Base-by-base conservation (phyloP, 768 basidiomycete species). In the Filobasidium floriforme region DNA sequence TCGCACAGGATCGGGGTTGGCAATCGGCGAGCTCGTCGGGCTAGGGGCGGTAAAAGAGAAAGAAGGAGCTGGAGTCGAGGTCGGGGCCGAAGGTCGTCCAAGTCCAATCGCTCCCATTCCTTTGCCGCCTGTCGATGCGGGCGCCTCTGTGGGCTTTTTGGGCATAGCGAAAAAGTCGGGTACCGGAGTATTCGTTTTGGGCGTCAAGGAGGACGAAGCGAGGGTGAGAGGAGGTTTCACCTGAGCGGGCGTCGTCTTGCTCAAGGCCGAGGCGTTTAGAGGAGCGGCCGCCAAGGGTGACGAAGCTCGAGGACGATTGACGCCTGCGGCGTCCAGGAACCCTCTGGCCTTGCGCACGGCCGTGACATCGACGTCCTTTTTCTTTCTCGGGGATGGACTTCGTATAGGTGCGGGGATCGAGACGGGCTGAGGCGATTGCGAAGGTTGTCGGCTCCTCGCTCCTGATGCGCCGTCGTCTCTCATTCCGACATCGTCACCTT, bases 161-260 rank as follows among this genome's bases (percentile, higher is more conserved):
- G 54, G 54, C 54, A 57, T 57, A n/a, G 54, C 54, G 29, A 57
- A 57, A 57, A 57, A 57, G n/a, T 57, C 54, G 29, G 54, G 5
- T 15, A 32, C 54, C 46, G 18, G 46, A 51, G 24, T 24, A 12
- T 18, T 24, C 46, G 46, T 19, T 12, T 51, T 51, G 46, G 46
- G 32, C 32, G 9, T 37, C 32, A 37, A 37, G 4, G 32, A 37
- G 46, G 46, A 24, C 46, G 46, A 24, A 51, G 24, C 46, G 18
- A 51, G 46, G 12, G 19, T 49, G 14, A 22, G 18, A 49, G 22
- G 18, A 22, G 46, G 46, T 49, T 49, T 49, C 46, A 14, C 46
- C 46, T 37, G 32, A 37, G 32, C 32, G 32, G 32, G 32, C 32
- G 32, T 37, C 32, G 32, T 37, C 32, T 37, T 37, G 32, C 32